phyloP scores from a whole-genome alignment of 2,329 filamentous ascomycete genomes.

The Pseudocercospora cruenta region DNA sequence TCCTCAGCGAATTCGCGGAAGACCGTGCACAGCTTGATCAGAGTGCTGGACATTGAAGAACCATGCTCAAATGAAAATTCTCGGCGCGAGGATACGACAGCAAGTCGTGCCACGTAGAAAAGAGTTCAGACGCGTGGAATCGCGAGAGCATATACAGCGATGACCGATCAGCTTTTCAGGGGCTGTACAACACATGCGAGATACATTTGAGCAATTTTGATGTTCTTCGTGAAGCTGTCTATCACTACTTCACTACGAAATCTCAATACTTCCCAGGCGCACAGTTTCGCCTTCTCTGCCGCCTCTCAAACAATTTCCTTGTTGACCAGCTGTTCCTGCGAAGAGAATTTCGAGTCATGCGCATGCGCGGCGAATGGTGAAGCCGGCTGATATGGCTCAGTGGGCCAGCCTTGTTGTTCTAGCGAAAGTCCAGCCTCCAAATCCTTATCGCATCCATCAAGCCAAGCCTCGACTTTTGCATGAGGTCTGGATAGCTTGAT shows the following conservation, averaged over 20 bases:
- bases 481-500: not conserved
- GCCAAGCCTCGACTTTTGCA: not conserved
- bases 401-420: not conserved
- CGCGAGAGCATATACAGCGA: too few species aligned
- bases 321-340: not conserved
- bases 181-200: too few species aligned
- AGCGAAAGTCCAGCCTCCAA: not conserved
- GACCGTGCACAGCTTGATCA: too few species aligned
- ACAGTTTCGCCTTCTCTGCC: not conserved
- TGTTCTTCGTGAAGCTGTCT: too few species aligned
- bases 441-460: not conserved
- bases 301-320: not conserved
- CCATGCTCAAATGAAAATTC: not conserved
- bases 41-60: not conserved
- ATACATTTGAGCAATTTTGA: too few species aligned
- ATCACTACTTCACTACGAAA: too few species aligned
- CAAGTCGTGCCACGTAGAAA: too few species aligned
- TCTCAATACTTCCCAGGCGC: too few species aligned
- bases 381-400: not conserved
- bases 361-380: not conserved
- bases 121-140: too few species aligned
- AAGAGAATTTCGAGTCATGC: not conserved
- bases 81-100: too few species aligned
- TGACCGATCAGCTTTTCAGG: too few species aligned
- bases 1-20: too few species aligned